A percentile compares a stretch with the other conserved stretches of the same genome.
These are phyloP conservation scores for Trichoderma aggressivum DNA, from an alignment of 2,329 filamentous ascomycete genomes.

Conservation along the genomic window DNA sequence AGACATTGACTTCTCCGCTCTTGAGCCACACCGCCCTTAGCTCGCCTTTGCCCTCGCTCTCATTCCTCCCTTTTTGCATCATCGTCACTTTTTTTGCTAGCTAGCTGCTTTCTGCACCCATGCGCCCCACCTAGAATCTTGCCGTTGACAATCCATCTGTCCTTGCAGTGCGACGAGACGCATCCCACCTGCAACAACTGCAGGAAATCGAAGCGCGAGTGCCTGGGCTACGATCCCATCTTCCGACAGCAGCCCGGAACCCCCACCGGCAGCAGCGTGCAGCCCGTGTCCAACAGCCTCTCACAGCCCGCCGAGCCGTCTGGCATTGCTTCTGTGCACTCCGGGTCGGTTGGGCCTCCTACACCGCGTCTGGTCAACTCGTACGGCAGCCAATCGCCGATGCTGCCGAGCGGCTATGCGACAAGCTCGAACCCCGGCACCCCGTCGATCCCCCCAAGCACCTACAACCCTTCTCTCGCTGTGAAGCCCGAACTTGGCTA, in stretches of 20 bases:
- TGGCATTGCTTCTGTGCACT: slow-evolving; percentile 23
- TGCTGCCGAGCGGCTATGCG: slow-evolving; percentile 43
- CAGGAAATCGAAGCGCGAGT: slow-evolving; percentile 84
- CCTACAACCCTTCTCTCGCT: slow-evolving; percentile 34
- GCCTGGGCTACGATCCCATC: slow-evolving; percentile 81
- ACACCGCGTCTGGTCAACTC: slow-evolving; percentile 35
- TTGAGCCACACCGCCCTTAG: slow-evolving; percentile 14
- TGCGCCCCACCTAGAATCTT: slow-evolving; percentile 17
- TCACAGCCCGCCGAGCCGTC: slow-evolving; percentile 36
- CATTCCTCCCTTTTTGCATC: neutral
- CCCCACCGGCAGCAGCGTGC: slow-evolving; percentile 62
- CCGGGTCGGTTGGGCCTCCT: slow-evolving; percentile 22
- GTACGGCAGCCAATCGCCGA: slow-evolving; percentile 45
- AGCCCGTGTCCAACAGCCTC: slow-evolving; percentile 32
- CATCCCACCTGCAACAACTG: slow-evolving; percentile 91
- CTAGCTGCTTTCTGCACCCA: neutral
- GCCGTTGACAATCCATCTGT: slow-evolving; percentile 28
- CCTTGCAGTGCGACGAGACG: slow-evolving; percentile 82
- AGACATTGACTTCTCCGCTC: neutral
- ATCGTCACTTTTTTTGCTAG: neutral
- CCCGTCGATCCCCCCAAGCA: slow-evolving; percentile 25
- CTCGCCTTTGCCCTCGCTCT: neutral
- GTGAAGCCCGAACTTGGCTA: slow-evolving; percentile 41
- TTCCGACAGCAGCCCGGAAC: slow-evolving; percentile 74
- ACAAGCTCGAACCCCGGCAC: slow-evolving; percentile 31